A percentile compares a stretch with the other conserved stretches of the same genome.
Evolutionary conservation across 2,329 filamentous ascomycete species (phyloP).

Genomic region (Aspergillus quadrilineatus): DNA sequence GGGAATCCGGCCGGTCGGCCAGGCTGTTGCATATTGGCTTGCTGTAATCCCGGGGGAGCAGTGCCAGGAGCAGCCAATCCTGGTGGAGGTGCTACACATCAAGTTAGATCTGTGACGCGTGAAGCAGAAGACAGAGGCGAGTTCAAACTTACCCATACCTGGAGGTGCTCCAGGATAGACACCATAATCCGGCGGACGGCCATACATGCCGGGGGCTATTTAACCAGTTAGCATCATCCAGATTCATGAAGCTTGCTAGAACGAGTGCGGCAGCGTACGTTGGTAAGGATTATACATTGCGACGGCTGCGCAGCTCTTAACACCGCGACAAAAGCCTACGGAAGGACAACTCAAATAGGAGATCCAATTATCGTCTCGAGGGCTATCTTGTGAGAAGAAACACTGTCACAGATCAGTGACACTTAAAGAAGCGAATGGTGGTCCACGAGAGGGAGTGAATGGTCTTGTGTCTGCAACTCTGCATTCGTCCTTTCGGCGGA

Average conservation of each 20-base stretch:
- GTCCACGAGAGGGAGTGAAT: not conserved
- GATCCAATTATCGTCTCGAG: not conserved
- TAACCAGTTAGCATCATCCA: not conserved
- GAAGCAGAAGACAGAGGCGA: not conserved
- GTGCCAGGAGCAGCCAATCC: conserved; percentile 79
- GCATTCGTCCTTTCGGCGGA: conserved; percentile 12
- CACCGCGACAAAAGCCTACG: not conserved
- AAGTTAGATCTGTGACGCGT: conserved; percentile 16
- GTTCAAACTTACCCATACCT: conserved; percentile 67
- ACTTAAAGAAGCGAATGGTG: not conserved
- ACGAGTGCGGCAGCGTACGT: conserved; percentile 29
- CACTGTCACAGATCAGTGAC: not conserved
- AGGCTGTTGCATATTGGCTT: conserved; percentile 70
- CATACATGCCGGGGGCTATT: conserved; percentile 59
- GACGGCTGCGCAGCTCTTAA: conserved; percentile 18
- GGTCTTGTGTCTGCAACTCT: not conserved
- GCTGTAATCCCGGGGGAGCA: conserved; percentile 73
- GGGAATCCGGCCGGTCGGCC: conserved; percentile 79
- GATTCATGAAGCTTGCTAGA: not conserved
- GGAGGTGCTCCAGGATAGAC: conserved; percentile 73
- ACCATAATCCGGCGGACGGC: conserved; percentile 70
- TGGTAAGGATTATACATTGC: conserved; percentile 49
- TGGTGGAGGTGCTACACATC: conserved; percentile 65
- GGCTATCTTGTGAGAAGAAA: not conserved
- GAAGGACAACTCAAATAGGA: not conserved